Evolutionary conservation across 352 stramenopile species (phyloP).

Genomic region (Elongisporangium undulatum): DNA sequence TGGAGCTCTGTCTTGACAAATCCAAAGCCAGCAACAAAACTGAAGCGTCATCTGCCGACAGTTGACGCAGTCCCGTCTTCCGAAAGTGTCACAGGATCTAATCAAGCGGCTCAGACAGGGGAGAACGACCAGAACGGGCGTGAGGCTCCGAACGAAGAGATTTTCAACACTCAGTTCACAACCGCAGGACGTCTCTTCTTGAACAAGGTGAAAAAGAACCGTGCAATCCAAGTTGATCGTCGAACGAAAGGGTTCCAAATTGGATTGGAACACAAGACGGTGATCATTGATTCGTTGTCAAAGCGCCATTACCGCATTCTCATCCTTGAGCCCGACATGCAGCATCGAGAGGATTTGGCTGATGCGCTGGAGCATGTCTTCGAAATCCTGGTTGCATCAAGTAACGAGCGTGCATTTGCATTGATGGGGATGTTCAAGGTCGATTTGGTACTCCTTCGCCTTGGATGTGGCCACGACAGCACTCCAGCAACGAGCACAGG

Average conservation of each 20-base stretch:
- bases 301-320: constrained; percentile 60
- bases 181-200: constrained; percentile 59
- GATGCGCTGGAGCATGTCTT: constrained; percentile 61
- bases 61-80: neutral
- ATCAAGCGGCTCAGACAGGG: neutral
- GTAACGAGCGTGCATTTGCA: constrained; percentile 54
- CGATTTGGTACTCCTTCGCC: constrained; percentile 51
- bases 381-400: constrained; percentile 60
- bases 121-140: neutral
- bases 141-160: constrained; percentile 46
- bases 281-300: constrained; percentile 51
- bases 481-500: constrained; percentile 39
- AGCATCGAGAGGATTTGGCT: constrained; percentile 55
- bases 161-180: constrained; percentile 81
- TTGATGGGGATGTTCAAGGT: constrained; percentile 61
- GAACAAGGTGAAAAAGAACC: constrained; percentile 74
- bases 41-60: neutral
- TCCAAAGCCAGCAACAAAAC: neutral
- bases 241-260: constrained; percentile 59
- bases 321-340: constrained; percentile 58
- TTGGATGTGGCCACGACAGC: constrained; percentile 55
- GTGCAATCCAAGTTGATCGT: constrained; percentile 65
- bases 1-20: neutral
- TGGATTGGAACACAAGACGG: constrained; percentile 34
- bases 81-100: neutral